Percentiles rank a stretch among this genome's conserved stretches.
phyloP scores from a whole-genome alignment of 257 asterid genomes.

The Przewalskia tangutica region DNA sequence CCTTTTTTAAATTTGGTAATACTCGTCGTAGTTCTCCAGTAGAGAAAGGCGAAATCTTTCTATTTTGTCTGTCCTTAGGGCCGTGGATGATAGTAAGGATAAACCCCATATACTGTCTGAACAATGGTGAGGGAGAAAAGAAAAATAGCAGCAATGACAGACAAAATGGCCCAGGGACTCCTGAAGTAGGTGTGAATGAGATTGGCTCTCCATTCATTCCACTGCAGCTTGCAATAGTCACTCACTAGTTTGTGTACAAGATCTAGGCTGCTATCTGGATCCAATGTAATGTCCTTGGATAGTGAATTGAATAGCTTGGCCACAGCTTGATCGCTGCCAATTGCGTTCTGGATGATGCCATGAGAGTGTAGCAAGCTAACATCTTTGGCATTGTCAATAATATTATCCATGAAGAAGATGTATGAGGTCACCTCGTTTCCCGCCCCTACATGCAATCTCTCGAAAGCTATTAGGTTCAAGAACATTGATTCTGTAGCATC shows the following conservation, averaged over 20 bases:
- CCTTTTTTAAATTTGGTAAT: not conserved
- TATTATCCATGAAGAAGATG: slow-evolving; percentile 47
- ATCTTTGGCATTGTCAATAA: slow-evolving; percentile 38
- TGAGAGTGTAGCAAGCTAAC: slow-evolving; percentile 36
- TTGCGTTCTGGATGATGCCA: slow-evolving; percentile 35
- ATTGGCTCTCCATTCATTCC: slow-evolving; percentile 38
- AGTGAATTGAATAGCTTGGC: slow-evolving; percentile 45
- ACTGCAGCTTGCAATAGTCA: slow-evolving; percentile 30
- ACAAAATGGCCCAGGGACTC: slow-evolving; percentile 48
- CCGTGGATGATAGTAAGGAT: slow-evolving; percentile 17
- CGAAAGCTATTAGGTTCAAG: slow-evolving; percentile 48
- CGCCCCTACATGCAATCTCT: slow-evolving; percentile 39
- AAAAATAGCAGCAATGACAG: slow-evolving; percentile 37
- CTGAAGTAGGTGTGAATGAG: slow-evolving; percentile 44
- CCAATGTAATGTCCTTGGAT: slow-evolving; percentile 34
- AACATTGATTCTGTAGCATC: slow-evolving; percentile 33
- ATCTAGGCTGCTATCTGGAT: slow-evolving; percentile 27
- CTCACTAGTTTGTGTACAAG: slow-evolving; percentile 23
- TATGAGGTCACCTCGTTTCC: slow-evolving; percentile 49
- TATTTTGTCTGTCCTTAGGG: not conserved
- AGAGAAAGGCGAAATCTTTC: not conserved
- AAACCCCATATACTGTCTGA: slow-evolving; percentile 27
- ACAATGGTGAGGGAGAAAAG: slow-evolving; percentile 48
- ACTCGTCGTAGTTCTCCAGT: not conserved
- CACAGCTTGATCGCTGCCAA: slow-evolving; percentile 49